Evolutionary conservation across 2,329 filamentous ascomycete genomes (phyloP), one percentile per base, ranked within the genome.

Genomic region (Claviceps pusilla): DNA sequence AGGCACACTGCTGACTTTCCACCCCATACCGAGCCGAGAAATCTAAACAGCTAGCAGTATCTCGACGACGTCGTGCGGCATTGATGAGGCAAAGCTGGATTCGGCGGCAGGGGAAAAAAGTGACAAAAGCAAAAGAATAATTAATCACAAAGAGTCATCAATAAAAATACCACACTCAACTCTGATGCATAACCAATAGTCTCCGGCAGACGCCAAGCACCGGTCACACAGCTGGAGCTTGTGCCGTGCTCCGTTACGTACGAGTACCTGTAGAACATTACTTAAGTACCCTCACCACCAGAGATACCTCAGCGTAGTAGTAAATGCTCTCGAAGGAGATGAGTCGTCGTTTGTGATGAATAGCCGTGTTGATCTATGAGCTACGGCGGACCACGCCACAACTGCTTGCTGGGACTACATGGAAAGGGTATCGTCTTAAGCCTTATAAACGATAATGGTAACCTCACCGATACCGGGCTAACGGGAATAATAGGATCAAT

Each of bases 221-320:
- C 10, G 50, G 54, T 55, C 31, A 29, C 50, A 55, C 54, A 31
- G 19, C 50, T 39, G 45, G 37, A 42, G 41, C 19, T 50, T 47
- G 37, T 42, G 45, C 45, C 11, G 42, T 39, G 24, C 50, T n/a
- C 28, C 50, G 37, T 37, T 31, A 28, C 51, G 46, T 35, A 31
- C 42, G 28, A 50, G 54, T 55, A 51, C 28, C 47, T 35, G 45
- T 46, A 41, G 19, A 52, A 31, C 29, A 39, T 37, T 11, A 37
- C 2, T n/a, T 19, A 48, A 31, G 50, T 55, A 52, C 41, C 46
- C 10, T 41, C 43, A 29, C 14, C 46, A 49, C 29, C n/a, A 19
- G 11, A 37, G 45, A 52, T 55, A 49, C 54, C 47, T 52, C 24
- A 11, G 37, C 6, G 12, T 41, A 5, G 11, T 24, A 35, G 42